Evolutionary conservation across 148 eudicot species (phyloP), one percentile per base, ranked within the genome.

Genomic region (Rhododendron simsii): DNA sequence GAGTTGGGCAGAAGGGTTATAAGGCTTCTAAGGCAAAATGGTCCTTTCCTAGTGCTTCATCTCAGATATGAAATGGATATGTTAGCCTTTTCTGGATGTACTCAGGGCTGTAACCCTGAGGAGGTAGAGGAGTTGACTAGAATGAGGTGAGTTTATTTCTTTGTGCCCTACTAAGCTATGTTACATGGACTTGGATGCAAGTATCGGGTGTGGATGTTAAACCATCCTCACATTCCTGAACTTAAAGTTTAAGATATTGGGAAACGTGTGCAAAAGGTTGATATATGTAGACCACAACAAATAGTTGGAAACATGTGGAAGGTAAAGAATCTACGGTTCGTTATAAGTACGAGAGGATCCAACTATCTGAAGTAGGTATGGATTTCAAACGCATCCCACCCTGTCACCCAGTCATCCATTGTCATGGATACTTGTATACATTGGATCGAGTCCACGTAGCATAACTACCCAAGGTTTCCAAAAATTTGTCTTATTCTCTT

Each of bases 11-110:
- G 85, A 86, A 91, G 91, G 87, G 95, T 96, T 69, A 92, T 96
- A 75, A 92, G 90, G 80, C 84, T 96, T 45, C 89, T 96, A 11
- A 91, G 94, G 89, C 90, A 93, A 89, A 93, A 93, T 74, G 99
- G 99, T 83, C 96, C 93, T 41, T 96, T 96, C 85, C 61, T 96
- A 44, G 99, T 96, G 50, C 99, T 96, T 88, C 99, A 96, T 87
- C 92, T 96, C 71, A 89, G 99, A 91, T 96, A 93, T 82, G 99
- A 96, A 92, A 96, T 95, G 98, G 99, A 96, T 88, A 96, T 96
- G 99, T 87, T 96, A 69, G 99, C 99, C 12, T 96, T 96, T 88
- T 96, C 99, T 76, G 99, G 99, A 33, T 96, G 99, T 86, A 94
- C 92, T 82, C 98, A 96, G 82, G 99, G 99, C 74, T 96, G 98